These are phyloP conservation scores for Micractinium conductrix DNA, from an alignment of 139 green algal species.

Conservation along the genomic window DNA sequence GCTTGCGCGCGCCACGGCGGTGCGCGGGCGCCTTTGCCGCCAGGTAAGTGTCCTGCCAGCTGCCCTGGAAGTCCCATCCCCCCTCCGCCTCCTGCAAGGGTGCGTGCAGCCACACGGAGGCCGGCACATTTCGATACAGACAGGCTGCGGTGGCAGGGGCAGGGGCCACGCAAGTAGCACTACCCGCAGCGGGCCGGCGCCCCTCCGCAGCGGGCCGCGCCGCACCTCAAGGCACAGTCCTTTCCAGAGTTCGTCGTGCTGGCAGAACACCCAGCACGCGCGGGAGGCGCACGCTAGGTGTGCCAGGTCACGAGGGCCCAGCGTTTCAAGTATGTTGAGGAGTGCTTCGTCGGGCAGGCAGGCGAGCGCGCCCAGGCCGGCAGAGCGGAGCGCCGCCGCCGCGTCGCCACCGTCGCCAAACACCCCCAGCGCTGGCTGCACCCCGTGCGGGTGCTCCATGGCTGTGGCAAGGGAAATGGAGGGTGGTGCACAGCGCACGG, in stretches of 20 bases:
- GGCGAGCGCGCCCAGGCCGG: constrained; percentile 80
- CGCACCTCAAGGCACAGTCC: constrained; percentile 79
- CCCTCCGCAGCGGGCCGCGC: too few relatives aligned
- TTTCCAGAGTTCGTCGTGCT: constrained; percentile 92
- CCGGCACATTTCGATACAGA: too few relatives aligned
- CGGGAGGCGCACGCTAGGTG: constrained; percentile 56
- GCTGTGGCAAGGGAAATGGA: not conserved
- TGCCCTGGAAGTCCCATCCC: constrained; percentile 47
- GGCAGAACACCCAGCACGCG: constrained; percentile 81
- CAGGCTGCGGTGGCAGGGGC: too few relatives aligned
- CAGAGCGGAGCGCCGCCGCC: not conserved
- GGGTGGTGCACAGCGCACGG: not conserved
- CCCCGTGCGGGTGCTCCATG: constrained; percentile 23
- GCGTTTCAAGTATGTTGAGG: constrained; percentile 68
- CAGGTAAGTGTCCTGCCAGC: constrained; percentile 70
- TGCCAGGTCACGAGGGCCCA: constrained; percentile 57
- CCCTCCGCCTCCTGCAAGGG: constrained; percentile 46
- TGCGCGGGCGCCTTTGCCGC: not conserved
- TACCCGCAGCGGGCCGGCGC: too few relatives aligned
- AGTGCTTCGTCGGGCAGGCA: constrained; percentile 80
- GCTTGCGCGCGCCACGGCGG: not conserved
- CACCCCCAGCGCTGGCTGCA: constrained; percentile 27
- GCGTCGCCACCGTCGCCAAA: constrained; percentile 9
- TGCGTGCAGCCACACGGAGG: too few relatives aligned
- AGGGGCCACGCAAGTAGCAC: too few relatives aligned